Percentiles rank a stretch among this genome's conserved stretches.
Evolutionary conservation across 805 yeast genomes (phyloP).

Genomic region (Monosporozyma yasuniensis): DNA sequence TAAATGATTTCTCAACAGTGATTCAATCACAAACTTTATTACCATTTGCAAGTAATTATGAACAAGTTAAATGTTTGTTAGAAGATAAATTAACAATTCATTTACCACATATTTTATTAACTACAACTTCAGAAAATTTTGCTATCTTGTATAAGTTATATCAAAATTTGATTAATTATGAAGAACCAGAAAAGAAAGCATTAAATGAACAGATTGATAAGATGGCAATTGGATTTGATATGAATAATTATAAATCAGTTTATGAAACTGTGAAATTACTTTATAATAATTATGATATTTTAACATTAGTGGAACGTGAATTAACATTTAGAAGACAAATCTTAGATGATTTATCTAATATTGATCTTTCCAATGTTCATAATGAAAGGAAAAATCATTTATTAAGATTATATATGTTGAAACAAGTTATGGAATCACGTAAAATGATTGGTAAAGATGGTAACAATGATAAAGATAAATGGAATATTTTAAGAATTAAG

Average conservation of each 20-base stretch:
- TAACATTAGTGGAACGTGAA: constrained; percentile 38
- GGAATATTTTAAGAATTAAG: constrained; percentile 51
- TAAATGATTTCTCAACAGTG: constrained; percentile 56
- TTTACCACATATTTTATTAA: constrained; percentile 57
- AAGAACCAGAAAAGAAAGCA: constrained; percentile 58
- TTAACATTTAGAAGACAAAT: constrained; percentile 41
- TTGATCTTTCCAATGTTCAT: constrained; percentile 36
- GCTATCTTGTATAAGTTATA: constrained; percentile 53
- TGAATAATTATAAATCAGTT: constrained; percentile 48
- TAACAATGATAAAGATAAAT: constrained; percentile 15
- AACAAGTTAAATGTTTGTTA: constrained; percentile 19
- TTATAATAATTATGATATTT: constrained; percentile 39
- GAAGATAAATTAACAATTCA: constrained; percentile 49
- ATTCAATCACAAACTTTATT: constrained; percentile 50
- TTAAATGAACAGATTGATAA: constrained; percentile 54
- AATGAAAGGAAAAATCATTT: constrained; percentile 31
- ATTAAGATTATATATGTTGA: constrained; percentile 37
- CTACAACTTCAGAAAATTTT: constrained; percentile 69
- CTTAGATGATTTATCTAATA: constrained; percentile 41
- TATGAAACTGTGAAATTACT: constrained; percentile 39
- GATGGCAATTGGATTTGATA: constrained; percentile 59
- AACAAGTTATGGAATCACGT: constrained; percentile 36
- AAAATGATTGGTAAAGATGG: constrained; percentile 23
- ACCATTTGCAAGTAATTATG: constrained; percentile 33
- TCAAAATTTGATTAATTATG: constrained; percentile 56